Evolutionary conservation across 2,329 filamentous ascomycete species (phyloP).

Genomic region (Hirsutella minnesotensis): DNA sequence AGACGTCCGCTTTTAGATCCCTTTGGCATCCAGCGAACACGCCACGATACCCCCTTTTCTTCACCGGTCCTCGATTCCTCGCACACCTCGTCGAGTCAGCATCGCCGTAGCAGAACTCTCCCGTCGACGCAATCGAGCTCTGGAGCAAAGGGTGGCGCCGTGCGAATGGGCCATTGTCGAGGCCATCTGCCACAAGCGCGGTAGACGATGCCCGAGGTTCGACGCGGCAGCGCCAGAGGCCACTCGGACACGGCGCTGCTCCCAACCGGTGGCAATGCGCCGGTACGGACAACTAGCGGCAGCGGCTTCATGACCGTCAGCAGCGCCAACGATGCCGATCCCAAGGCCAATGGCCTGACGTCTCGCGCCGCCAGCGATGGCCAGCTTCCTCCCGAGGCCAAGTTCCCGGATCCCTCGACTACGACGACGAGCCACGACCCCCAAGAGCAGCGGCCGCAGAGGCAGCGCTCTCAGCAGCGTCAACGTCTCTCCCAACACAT

Average conservation of each 20-base stretch:
- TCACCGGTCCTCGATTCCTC: no score
- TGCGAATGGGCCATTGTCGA: neutral
- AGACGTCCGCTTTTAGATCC: no score
- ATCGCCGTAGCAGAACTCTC: no score
- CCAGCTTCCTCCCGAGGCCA: neutral
- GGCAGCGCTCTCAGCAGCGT: neutral
- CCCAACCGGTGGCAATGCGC: neutral
- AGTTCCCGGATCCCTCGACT: neutral
- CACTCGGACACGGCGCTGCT: conserved; percentile 11
- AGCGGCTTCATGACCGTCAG: neutral
- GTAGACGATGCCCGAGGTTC: conserved; percentile 17
- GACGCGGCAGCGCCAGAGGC: conserved; percentile 13
- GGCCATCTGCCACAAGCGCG: neutral
- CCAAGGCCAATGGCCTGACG: neutral
- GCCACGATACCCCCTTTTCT: no score
- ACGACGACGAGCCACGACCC: neutral
- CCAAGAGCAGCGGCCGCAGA: neutral
- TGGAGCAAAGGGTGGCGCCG: neutral
- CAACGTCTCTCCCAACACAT: neutral
- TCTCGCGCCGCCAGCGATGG: neutral
- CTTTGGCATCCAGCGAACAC: no score
- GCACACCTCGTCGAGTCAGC: no score
- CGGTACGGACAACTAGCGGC: neutral
- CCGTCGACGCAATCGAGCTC: no score
- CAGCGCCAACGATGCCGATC: neutral